Evolutionary conservation across 108 stramenopile genomes (phyloP).

Genomic region (Cyclotella baltica): DNA sequence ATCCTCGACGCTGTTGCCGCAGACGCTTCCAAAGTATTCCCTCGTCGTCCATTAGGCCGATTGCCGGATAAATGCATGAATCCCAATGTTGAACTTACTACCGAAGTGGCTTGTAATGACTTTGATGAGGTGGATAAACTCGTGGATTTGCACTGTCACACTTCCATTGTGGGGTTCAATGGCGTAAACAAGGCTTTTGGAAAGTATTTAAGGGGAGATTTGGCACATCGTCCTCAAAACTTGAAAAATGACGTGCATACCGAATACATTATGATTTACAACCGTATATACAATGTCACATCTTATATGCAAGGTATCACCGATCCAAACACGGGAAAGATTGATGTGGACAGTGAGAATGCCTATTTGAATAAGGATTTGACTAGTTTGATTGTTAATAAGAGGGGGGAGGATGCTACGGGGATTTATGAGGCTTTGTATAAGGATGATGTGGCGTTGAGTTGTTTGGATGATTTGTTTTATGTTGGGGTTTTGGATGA

Average conservation of each 20-base stretch:
- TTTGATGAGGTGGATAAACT: conserved; percentile 50
- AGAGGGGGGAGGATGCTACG: conserved; percentile 58
- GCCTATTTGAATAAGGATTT: conserved; percentile 55
- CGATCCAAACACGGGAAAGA: conserved; percentile 33
- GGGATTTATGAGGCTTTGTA: conserved; percentile 54
- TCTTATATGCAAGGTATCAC: conserved; percentile 42
- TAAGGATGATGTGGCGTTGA: conserved; percentile 41
- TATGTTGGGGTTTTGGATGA: conserved; percentile 53
- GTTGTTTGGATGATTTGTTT: conserved; percentile 54
- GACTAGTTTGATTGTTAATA: conserved; percentile 54
- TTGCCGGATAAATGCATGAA: conserved; percentile 46
- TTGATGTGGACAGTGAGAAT: conserved; percentile 43
- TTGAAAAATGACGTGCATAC: conserved; percentile 42
- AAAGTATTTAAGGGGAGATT: conserved; percentile 36
- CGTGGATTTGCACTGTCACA: conserved; percentile 46
- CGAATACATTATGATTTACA: conserved; percentile 53
- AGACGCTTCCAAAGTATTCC: conserved; percentile 56
- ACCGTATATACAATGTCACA: conserved; percentile 58
- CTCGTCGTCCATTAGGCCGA: conserved; percentile 44
- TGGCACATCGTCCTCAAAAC: conserved; percentile 31
- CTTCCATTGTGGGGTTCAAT: conserved; percentile 35
- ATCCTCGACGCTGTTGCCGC: conserved; percentile 31
- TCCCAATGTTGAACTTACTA: conserved; percentile 21
- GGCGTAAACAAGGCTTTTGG: conserved; percentile 37
- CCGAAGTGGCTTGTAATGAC: conserved; percentile 29